phyloP scores from a whole-genome alignment of 1,284 basidiomycete genomes.

The Ceratobasidium sp. region DNA sequence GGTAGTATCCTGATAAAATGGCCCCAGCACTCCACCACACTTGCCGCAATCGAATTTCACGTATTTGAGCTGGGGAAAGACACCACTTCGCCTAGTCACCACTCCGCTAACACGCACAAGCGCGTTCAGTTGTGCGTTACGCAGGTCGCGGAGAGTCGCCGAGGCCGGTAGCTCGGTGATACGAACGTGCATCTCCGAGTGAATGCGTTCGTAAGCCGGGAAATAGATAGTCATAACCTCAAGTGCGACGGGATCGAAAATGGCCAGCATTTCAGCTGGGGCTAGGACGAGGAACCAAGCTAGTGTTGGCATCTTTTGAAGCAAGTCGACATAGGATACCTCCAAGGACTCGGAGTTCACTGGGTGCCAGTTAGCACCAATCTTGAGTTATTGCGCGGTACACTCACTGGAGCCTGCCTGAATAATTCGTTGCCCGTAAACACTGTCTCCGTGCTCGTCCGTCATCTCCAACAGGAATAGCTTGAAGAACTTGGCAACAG shows the following conservation, averaged over 20 bases:
- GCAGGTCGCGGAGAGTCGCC: conserved; percentile 89
- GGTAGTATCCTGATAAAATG: conserved; percentile 96
- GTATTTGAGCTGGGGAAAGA: conserved; percentile 99
- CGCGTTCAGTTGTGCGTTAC: conserved; percentile 91
- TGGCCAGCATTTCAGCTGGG: conserved; percentile 88
- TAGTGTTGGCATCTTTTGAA: conserved; percentile 89
- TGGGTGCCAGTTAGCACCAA: conserved; percentile 48
- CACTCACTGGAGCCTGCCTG: conserved; percentile 90
- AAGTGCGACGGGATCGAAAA: conserved; percentile 96
- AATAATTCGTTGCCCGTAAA: conserved; percentile 94
- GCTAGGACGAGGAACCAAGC: conserved; percentile 98
- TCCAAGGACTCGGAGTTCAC: conserved; percentile 98
- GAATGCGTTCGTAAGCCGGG: conserved; percentile 95
- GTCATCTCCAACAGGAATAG: conserved; percentile 96
- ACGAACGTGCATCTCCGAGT: conserved; percentile 97
- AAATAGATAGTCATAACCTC: conserved; percentile 95
- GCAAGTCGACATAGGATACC: conserved; percentile 93
- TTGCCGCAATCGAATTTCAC: conserved; percentile 98
- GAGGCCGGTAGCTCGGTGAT: conserved; percentile 92
- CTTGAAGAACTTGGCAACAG: conserved; percentile 91
- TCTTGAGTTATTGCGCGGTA: background rate
- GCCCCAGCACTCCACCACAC: conserved; percentile 90
- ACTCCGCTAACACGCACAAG: conserved; percentile 96
- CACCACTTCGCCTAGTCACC: conserved; percentile 94
- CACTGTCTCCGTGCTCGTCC: conserved; percentile 88